A percentile compares a stretch with the other conserved stretches of the same genome.
Conservation (phyloP, 2,329 filamentous ascomycete species). For the Cladophialophora bantiana region DNA sequence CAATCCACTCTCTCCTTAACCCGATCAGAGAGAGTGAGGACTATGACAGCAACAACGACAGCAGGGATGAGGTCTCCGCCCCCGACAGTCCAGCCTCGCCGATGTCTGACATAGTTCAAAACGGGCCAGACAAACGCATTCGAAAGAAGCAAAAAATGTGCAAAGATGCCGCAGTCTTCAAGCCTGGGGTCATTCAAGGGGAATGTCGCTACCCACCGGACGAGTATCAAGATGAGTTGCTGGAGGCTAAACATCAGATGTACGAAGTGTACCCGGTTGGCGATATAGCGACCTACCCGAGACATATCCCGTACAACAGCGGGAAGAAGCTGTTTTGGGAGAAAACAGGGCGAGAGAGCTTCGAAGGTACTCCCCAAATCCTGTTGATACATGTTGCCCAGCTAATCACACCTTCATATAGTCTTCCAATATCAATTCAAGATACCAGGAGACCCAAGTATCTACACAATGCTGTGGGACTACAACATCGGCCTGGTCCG, state of each 20-base stretch:
- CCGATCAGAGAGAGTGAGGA: conserved; percentile 28
- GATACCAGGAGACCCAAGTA: conserved; percentile 68
- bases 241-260: conserved; percentile 64
- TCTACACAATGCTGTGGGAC: conserved; percentile 91
- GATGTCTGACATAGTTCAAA: conserved; percentile 16
- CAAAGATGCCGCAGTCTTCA: conserved; percentile 70
- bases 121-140: conserved; percentile 34
- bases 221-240: conserved; percentile 67
- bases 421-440: conserved; percentile 86
- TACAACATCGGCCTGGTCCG: conserved; percentile 93
- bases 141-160: conserved; percentile 62
- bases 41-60: conserved; percentile 31
- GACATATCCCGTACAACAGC: conserved; percentile 92
- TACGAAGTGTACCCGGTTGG: conserved; percentile 73
- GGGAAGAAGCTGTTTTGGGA: conserved; percentile 88
- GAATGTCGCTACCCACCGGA: conserved; percentile 76
- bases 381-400: conserved; percentile 14
- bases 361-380: conserved; percentile 72
- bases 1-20: conserved; percentile 38
- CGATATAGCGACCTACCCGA: conserved; percentile 64
- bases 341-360: conserved; percentile 85
- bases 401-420: conserved; percentile 47
- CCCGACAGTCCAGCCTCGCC: conserved; percentile 24
- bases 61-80: conserved; percentile 29
- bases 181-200: conserved; percentile 68